These are phyloP conservation scores for Solanum tarapatanum DNA, from an alignment of 257 asterid species.

Conservation along the genomic window DNA sequence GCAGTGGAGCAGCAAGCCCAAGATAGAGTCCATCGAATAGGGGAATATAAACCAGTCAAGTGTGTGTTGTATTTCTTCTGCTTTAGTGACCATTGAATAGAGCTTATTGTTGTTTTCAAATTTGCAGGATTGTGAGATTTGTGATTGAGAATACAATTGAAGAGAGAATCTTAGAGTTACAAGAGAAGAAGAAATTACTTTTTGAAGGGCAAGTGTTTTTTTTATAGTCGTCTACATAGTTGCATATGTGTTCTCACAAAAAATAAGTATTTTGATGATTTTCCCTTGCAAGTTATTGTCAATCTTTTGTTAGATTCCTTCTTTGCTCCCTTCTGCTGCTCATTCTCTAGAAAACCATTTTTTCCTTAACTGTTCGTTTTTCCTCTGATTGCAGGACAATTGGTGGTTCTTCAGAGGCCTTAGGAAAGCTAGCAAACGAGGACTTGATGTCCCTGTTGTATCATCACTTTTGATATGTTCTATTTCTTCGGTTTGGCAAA, in stretches of 20 bases:
- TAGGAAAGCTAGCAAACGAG: not conserved
- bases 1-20: too few species aligned
- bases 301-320: not conserved
- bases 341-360: not conserved
- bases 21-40: too few species aligned
- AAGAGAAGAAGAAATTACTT: not conserved
- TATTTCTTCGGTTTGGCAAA: not conserved
- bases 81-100: not conserved
- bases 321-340: not conserved
- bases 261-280: not conserved
- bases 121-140: not conserved
- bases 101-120: not conserved
- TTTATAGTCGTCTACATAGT: not conserved
- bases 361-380: not conserved
- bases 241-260: not conserved
- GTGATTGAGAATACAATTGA: not conserved
- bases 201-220: not conserved
- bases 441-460: not conserved
- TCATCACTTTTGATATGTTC: not conserved
- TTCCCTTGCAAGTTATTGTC: not conserved
- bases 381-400: slow-evolving; percentile 44
- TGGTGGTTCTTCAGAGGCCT: slow-evolving; percentile 55
- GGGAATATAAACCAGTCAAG: not conserved
- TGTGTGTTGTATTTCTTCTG: not conserved
- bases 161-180: not conserved